A percentile compares a stretch with the other conserved stretches of the same genome.
phyloP scores from a whole-genome alignment of 1,284 basidiomycete genomes.

The Sparassis latifolia region DNA sequence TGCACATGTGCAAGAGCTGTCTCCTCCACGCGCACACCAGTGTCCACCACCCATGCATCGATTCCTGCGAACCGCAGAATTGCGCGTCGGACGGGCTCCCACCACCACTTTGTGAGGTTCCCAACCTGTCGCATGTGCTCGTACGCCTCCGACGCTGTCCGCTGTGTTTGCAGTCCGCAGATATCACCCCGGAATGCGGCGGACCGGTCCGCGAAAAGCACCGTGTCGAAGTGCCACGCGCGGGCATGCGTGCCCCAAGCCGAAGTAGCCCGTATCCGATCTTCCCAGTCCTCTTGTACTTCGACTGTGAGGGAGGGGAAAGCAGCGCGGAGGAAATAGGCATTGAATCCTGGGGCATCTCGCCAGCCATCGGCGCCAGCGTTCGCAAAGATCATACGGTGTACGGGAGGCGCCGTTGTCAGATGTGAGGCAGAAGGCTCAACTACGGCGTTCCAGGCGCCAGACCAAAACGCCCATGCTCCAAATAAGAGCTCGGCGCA shows the following conservation, averaged over 20 bases:
- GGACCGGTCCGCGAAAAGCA: conserved; percentile 66
- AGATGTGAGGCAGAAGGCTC: conserved; percentile 13
- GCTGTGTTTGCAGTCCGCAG: conserved; percentile 57
- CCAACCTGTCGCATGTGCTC: conserved; percentile 39
- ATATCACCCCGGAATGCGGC: conserved; percentile 62
- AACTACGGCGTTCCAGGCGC: conserved; percentile 32
- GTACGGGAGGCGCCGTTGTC: conserved; percentile 38
- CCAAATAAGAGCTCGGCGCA: conserved; percentile 74
- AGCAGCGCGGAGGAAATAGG: conserved; percentile 69
- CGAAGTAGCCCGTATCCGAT: conserved; percentile 43
- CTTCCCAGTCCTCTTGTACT: conserved; percentile 61
- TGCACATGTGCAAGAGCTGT: conserved; percentile 7
- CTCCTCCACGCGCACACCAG: conserved; percentile 20
- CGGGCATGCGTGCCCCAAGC: conserved; percentile 33
- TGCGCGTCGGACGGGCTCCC: conserved; percentile 58
- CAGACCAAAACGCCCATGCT: conserved; percentile 65
- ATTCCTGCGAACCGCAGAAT: conserved; percentile 61
- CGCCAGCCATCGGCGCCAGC: conserved; percentile 56
- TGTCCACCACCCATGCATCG: conserved; percentile 19
- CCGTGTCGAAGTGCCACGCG: conserved; percentile 51
- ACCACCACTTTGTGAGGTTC: conserved; percentile 47
- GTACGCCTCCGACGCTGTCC: conserved; percentile 62
- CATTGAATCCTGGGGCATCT: conserved; percentile 66
- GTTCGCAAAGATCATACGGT: conserved; percentile 67
- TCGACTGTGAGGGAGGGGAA: conserved; percentile 71